Evolutionary conservation across 495 filamentous ascomycete genomes (phyloP).

Genomic region (Penicillium nucicola): DNA sequence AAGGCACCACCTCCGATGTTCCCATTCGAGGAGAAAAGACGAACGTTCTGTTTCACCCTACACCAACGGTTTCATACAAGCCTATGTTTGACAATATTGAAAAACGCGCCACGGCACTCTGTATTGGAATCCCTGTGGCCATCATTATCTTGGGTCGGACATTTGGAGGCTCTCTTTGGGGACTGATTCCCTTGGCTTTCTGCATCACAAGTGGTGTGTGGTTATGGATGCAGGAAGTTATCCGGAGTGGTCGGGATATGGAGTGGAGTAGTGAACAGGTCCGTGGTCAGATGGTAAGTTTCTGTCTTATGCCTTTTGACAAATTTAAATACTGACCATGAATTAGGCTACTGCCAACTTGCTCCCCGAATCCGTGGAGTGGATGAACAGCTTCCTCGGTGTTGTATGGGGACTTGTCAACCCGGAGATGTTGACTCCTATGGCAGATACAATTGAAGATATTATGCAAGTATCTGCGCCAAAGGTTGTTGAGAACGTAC

Average conservation of each 20-base stretch:
- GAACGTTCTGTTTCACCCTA: conserved; percentile 93
- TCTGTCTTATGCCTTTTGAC: neutral
- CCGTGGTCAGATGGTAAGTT: conserved; percentile 71
- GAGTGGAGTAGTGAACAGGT: conserved; percentile 89
- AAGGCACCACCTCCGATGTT: conserved; percentile 82
- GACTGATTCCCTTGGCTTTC: conserved; percentile 65
- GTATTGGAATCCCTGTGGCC: conserved; percentile 61
- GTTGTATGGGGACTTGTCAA: conserved; percentile 88
- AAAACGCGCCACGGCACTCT: conserved; percentile 63
- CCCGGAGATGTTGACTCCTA: conserved; percentile 82
- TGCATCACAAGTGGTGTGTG: conserved; percentile 73
- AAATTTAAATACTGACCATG: conserved; percentile 14
- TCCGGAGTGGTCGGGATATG: conserved; percentile 72
- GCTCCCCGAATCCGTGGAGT: conserved; percentile 89
- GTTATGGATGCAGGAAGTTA: conserved; percentile 84
- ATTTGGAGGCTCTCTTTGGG: conserved; percentile 74
- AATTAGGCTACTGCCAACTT: conserved; percentile 70
- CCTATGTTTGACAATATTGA: conserved; percentile 80
- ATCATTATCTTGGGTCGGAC: conserved; percentile 76
- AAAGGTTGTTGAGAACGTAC: conserved; percentile 84
- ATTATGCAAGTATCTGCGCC: conserved; percentile 96
- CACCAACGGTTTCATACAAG: conserved; percentile 79
- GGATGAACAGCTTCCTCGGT: conserved; percentile 84
- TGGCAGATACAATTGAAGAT: conserved; percentile 76
- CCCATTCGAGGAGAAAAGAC: conserved; percentile 96